Evolutionary conservation across 345 rosid species (phyloP).

Genomic region (Boechera stricta): DNA sequence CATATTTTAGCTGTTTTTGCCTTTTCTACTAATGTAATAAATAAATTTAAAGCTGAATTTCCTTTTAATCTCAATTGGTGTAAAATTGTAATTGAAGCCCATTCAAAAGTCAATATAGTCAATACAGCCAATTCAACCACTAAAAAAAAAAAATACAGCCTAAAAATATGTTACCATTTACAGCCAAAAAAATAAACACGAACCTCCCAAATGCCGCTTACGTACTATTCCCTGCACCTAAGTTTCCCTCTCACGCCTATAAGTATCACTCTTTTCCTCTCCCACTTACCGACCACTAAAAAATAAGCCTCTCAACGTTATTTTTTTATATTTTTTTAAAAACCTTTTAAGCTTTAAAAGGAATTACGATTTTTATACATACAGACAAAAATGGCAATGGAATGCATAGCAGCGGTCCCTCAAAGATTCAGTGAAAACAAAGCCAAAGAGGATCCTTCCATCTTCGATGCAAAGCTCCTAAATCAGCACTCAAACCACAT

Average conservation of each 20-base stretch:
- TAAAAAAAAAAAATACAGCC: not conserved
- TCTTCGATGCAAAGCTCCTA: constrained; percentile 64
- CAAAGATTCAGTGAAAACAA: constrained; percentile 35
- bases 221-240: constrained; percentile 24
- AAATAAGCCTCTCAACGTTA: constrained; percentile 23
- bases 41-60: not conserved
- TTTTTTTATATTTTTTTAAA: not conserved
- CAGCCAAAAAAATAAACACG: not conserved
- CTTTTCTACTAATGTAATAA: not conserved
- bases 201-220: not conserved
- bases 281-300: constrained; percentile 34
- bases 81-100: not conserved
- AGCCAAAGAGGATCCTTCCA: constrained; percentile 38
- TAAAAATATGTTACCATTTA: constrained; percentile 1
- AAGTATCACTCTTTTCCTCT: constrained; percentile 30
- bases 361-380: constrained; percentile 10
- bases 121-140: not conserved
- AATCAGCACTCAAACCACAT: constrained; percentile 52
- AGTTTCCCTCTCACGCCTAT: constrained; percentile 38
- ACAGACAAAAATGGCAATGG: constrained; percentile 34
- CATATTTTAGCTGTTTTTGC: not conserved
- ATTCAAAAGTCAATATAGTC: not conserved
- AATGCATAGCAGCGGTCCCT: constrained; percentile 38
- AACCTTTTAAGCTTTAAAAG: constrained; percentile 2
- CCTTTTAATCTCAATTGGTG: not conserved